Percentiles rank a stretch among this genome's conserved stretches.
Conservation (phyloP, 306 rosid species). For the Pueraria montana region DNA sequence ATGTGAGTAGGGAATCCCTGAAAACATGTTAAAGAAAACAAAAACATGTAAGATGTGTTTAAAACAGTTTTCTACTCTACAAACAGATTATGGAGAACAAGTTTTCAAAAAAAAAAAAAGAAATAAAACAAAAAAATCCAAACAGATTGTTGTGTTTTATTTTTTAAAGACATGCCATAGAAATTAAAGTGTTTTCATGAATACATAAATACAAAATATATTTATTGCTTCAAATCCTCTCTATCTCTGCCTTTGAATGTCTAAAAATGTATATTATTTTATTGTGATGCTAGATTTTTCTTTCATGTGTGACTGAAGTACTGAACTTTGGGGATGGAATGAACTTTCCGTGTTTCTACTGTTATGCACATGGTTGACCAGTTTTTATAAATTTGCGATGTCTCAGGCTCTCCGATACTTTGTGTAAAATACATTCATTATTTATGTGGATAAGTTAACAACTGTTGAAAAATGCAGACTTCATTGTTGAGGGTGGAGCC, state of each 20-base stretch:
- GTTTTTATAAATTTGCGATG: constrained; percentile 6
- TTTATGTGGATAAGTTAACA: constrained; percentile 27
- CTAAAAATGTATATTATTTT: not conserved
- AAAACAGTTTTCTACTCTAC: not conserved
- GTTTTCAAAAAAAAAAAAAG: not conserved
- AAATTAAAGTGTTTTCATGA: not conserved
- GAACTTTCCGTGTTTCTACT: constrained; percentile 16
- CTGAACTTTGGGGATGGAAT: constrained; percentile 16
- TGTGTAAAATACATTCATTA: not conserved
- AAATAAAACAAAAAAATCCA: not conserved
- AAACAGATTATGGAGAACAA: not conserved
- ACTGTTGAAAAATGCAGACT: constrained; percentile 62
- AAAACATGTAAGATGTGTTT: not conserved
- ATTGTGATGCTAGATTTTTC: constrained; percentile 17
- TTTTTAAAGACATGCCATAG: not conserved
- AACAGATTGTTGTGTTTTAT: not conserved
- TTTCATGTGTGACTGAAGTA: not conserved
- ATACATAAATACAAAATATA: constrained; percentile 1
- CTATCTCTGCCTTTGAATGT: constrained; percentile 9
- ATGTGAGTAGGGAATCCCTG: not conserved
- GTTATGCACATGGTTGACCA: not conserved
- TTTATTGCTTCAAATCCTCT: constrained; percentile 13
- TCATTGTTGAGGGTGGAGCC: constrained; percentile 69
- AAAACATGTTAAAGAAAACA: not conserved
- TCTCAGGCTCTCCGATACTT: not conserved